These are phyloP conservation scores for Cymbopogon flexuosus DNA, from an alignment of 202 grass and related monocot species.

Conservation along the genomic window DNA sequence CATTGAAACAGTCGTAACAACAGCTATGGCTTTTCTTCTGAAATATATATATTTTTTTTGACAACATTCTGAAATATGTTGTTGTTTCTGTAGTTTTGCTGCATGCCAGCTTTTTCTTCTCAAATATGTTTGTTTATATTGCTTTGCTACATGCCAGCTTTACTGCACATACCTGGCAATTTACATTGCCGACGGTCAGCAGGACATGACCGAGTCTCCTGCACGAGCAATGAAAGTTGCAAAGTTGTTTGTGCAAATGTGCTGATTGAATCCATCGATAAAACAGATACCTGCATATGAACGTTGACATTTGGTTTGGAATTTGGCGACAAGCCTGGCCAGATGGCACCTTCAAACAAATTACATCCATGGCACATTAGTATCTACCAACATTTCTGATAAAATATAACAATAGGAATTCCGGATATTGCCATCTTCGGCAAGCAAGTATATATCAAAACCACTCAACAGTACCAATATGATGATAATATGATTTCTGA, in stretches of 20 bases:
- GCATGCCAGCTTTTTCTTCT: not conserved
- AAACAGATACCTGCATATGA: not conserved
- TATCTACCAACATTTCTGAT: not conserved
- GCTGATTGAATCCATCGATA: not conserved
- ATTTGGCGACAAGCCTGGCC: not conserved
- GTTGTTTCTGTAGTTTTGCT: not conserved
- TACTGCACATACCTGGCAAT: not conserved
- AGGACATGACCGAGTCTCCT: not conserved
- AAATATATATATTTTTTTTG: too few species aligned
- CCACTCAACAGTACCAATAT: not conserved
- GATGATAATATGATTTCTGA: not conserved
- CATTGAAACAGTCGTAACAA: not conserved
- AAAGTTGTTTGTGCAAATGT: not conserved
- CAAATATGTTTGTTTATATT: not conserved
- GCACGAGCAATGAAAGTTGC: not conserved
- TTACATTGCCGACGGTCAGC: not conserved
- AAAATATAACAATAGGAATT: not conserved
- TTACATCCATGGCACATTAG: not conserved
- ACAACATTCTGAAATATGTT: too few species aligned
- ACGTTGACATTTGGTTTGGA: not conserved
- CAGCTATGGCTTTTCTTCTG: not conserved
- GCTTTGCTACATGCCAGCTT: not conserved
- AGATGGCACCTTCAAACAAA: conserved; percentile 13
- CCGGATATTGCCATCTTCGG: not conserved
- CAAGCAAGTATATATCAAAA: not conserved